Evolutionary conservation across 768 basidiomycete genomes (phyloP).

Genomic region (Piloderma croceum): DNA sequence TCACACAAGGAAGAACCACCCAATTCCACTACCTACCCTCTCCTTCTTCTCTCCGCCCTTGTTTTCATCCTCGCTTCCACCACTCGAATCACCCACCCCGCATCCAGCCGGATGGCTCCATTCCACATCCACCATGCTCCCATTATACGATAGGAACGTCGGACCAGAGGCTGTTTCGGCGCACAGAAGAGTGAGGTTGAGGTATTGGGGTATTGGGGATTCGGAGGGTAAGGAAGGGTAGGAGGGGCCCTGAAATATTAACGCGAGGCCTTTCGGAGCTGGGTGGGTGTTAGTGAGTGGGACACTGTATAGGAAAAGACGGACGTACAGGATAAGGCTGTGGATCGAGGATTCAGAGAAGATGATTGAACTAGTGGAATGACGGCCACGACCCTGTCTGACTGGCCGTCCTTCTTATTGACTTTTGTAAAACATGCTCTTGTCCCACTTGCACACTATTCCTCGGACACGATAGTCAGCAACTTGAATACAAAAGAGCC

Average conservation of each 20-base stretch:
- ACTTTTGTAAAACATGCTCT: slow-evolving; percentile 68
- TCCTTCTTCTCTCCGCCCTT: slow-evolving; percentile 15
- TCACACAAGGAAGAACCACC: slow-evolving; percentile 85
- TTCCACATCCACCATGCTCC: slow-evolving; percentile 45
- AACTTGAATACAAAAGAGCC: neutral
- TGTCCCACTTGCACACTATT: slow-evolving; percentile 65
- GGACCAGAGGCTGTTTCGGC: slow-evolving; percentile 39
- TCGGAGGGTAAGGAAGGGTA: slow-evolving; percentile 50
- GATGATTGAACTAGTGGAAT: slow-evolving; percentile 58
- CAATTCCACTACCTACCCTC: slow-evolving; percentile 66
- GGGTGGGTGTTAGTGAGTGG: slow-evolving; percentile 9
- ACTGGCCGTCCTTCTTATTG: slow-evolving; percentile 49
- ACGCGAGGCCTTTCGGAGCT: slow-evolving; percentile 52
- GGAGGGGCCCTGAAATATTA: slow-evolving; percentile 52
- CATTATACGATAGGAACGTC: slow-evolving; percentile 55
- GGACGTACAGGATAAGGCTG: slow-evolving; percentile 26
- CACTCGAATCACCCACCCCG: slow-evolving; percentile 25
- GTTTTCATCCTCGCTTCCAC: slow-evolving; percentile 8
- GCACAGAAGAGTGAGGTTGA: slow-evolving; percentile 62
- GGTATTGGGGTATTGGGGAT: slow-evolving; percentile 46
- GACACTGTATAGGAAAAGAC: slow-evolving; percentile 6
- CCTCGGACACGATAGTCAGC: no score
- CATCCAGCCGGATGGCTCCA: slow-evolving; percentile 67
- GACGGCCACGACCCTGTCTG: slow-evolving; percentile 65
- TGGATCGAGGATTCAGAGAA: slow-evolving; percentile 21